phyloP scores from a whole-genome alignment of 768 basidiomycete species.

The Mrakia blollopis region DNA sequence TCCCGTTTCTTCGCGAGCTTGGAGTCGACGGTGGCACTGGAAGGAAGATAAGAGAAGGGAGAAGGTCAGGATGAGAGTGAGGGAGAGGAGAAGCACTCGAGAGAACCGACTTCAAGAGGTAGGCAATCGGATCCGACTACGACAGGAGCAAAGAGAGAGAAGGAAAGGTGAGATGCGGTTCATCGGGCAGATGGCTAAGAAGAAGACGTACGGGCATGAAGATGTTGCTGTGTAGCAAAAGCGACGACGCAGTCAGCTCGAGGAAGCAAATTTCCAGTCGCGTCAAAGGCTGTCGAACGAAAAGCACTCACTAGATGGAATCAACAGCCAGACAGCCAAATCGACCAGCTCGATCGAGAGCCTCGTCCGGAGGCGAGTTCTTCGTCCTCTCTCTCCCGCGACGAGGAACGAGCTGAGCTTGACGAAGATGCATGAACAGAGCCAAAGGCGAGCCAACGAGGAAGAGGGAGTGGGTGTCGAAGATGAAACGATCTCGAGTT shows the following conservation, averaged over 20 bases:
- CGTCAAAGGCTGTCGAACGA: background rate
- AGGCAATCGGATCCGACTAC: constrained; percentile 47
- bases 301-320: constrained; percentile 41
- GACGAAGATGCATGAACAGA: constrained; percentile 49
- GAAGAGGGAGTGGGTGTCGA: constrained; percentile 46
- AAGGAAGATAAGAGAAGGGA: background rate
- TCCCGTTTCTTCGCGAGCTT: constrained; percentile 37
- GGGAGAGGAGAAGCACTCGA: background rate
- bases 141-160: background rate
- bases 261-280: background rate
- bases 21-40: constrained; percentile 46
- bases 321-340: constrained; percentile 50
- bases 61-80: background rate
- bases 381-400: constrained; percentile 28
- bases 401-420: constrained; percentile 49
- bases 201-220: constrained; percentile 41
- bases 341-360: constrained; percentile 48
- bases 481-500: constrained; percentile 37
- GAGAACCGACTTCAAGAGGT: constrained; percentile 45
- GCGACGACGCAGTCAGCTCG: background rate
- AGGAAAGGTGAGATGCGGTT: background rate
- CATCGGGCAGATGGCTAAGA: background rate
- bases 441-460: constrained; percentile 48
- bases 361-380: constrained; percentile 48
- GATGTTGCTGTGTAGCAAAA: constrained; percentile 40